Base-by-base conservation (phyloP, 441 rosid genomes). In the Syzygium syzygioides region DNA sequence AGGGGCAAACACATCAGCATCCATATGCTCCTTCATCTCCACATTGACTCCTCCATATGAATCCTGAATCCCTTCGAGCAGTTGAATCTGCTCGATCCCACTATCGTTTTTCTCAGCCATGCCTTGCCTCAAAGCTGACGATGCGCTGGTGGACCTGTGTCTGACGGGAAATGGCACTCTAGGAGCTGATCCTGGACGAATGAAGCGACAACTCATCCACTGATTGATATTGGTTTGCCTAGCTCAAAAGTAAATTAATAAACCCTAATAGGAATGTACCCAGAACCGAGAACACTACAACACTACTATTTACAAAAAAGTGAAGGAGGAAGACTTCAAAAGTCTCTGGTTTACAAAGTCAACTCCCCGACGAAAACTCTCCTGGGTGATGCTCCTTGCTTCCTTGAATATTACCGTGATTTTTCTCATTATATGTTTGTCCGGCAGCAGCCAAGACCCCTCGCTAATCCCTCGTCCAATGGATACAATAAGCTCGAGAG, bases 11-110 rank as follows among this genome's bases (percentile, higher is more conserved):
- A 55, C 86, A 37, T 57, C 83, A 26, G 90, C 45, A 19, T 89
- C 87, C 90, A 89, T 89, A 37, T 48, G 23, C 26, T 60, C 88
- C 64, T 79, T 79, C 19, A 89, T 32, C 83, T 89, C 88, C 79
- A 86, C 88, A 5, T 48, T 79, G 59, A 89, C 62, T 37, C 90
- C 90, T 28, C 80, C 88, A 80, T 86, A 62, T 10, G 26, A 7
- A 89, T 89, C 90, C 13, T 59, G 79, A 14, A 48, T 79, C 32
- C 86, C 90, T 15, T 86, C 54, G 37, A 89, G 90, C 54, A 89
- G 15, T n/a, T 28, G 86, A 59, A 79, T 79, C 88, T 86, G 88
- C 64, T 86, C 45, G 20, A 79, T 56, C 54, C 4, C 86, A 37
- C 45, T 25, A 13, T 79, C 84, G 18, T 45, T 13, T 3, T 45